Base-by-base conservation (phyloP, 129 eudicot species). In the sunflower (Helianthus annuus) region DNA sequence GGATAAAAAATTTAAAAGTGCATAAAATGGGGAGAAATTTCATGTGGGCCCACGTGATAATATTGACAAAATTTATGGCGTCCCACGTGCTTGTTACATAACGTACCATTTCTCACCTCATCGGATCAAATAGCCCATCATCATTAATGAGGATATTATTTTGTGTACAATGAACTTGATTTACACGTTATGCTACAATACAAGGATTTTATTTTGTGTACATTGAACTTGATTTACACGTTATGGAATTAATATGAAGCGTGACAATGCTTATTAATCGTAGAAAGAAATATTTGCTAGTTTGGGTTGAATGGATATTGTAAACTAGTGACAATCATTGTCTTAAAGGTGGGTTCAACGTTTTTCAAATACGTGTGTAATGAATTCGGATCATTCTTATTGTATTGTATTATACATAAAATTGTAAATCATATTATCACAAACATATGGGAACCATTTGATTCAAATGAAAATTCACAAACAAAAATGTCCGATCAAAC, bases 31-130 rank as follows among this genome's bases (percentile, higher is more conserved):
- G 52, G 58, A 58, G 48, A 44, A 66, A 57, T 29, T 68, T 68
- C 74, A 68, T 76, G 69, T 62, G 63, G 70, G 45, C 53, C 70
- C 70, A 62, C 64, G 79, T 77, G 81, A 61, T 69, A n/a, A 49
- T 12, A 51, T 61, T 12, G 32, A 45, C 76, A 59, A 45, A 58
- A 69, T 69, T 77, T 49, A 77, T 49, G 76, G 55, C 39, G 49
- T 65, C 39, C 65, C 70, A 77, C 65, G 76, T 77, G 81, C 36
- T 68, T 7, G 64, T 68, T 8, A 17, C 52, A 29, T 10, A 14
- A 14, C 72, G 45, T 39, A 16, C 59, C 73, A 42, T 44, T 54
- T 54, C 3, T 46, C 10, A 13, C 55, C 3, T 68, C 34, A 49
- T 60, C n/a, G 81, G 81, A 60, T 15, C 75, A 56, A 56, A 69